phyloP scores from a whole-genome alignment of 495 filamentous ascomycete species.

The Penicillium macrosclerotiorum region DNA sequence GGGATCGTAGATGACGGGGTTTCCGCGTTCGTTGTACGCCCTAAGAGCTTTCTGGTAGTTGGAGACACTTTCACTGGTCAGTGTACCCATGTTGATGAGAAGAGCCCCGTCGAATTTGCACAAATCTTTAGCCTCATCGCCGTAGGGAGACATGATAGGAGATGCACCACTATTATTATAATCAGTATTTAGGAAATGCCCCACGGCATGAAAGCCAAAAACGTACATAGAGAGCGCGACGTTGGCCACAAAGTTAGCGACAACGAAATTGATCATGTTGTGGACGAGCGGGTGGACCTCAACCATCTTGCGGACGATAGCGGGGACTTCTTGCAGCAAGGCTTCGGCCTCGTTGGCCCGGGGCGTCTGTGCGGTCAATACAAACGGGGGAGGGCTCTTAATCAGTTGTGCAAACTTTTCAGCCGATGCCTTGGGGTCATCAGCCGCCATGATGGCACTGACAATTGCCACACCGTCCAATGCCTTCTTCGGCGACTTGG shows the following conservation, averaged over 20 bases:
- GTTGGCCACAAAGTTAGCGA: conserved; percentile 91
- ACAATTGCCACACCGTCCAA: conserved; percentile 86
- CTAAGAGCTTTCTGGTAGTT: conserved; percentile 66
- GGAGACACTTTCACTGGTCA: conserved; percentile 65
- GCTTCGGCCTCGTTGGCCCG: conserved; percentile 33
- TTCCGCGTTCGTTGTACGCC: conserved; percentile 74
- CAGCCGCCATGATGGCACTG: conserved; percentile 78
- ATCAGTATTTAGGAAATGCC: conserved; percentile 2
- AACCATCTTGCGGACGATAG: conserved; percentile 58
- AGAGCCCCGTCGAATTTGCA: conserved; percentile 63
- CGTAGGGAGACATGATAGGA: conserved; percentile 91
- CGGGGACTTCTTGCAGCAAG: conserved; percentile 47
- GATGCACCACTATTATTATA: conserved; percentile 60
- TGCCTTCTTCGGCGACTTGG: conserved; percentile 43
- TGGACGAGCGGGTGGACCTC: conserved; percentile 73
- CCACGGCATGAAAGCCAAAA: not conserved
- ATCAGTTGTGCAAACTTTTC: conserved; percentile 53
- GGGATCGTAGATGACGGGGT: conserved; percentile 82
- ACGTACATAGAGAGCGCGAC: conserved; percentile 71
- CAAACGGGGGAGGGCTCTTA: conserved; percentile 47
- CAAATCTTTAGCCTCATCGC: conserved; percentile 78
- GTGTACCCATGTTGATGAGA: conserved; percentile 94
- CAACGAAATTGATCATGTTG: conserved; percentile 95
- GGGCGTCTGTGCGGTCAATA: conserved; percentile 17
- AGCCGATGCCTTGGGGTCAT: conserved; percentile 61